Evolutionary conservation across 345 rosid species (phyloP), one percentile per base, ranked within the genome.

Genomic region (Hevea brasiliensis): DNA sequence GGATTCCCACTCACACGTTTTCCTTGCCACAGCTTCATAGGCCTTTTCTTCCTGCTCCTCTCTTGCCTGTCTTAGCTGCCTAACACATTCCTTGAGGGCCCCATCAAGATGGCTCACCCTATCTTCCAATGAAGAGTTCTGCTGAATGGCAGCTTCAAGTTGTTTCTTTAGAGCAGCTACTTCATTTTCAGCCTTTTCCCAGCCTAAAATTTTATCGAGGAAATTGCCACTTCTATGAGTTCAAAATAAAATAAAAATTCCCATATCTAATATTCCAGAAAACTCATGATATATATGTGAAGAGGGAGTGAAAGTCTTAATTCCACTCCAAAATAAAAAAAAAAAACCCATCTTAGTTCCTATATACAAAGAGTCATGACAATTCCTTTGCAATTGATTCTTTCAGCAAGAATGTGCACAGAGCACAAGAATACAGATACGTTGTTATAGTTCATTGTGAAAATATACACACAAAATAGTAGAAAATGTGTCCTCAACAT

Each of bases 111-210:
- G 93, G 73, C 84, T 68, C 72, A 81, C 91, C 71, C 97, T 87
- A 79, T 86, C 89, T 79, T 92, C 96, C 7, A 92, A 89, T 29
- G 75, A 75, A 2, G 82, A 80, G 68, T 87, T 80, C 78, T 87
- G 85, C 74, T 76, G 79, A 7, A 20, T 51, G 66, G 86, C 83
- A 80, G 84, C 86, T 76, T 90, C 94, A 61, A 95, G 92, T 76
- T 90, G 92, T 80, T 90, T 82, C 86, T 85, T 90, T 50, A 90
- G 41, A 79, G 66, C 84, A 41, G 50, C 72, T 27, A 89, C 92
- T 80, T 95, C 98, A 14, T 83, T 87, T 84, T 95, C 98, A n/a
- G 99, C 94, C 78, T 89, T 95, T 75, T 95, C 99, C 99, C 99
- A 94, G 66, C 98, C 98, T 94, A 64, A 17, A 35, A 70, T 67